Conservation (phyloP, 2,329 filamentous ascomycete genomes). For the Madurella fahalii region DNA sequence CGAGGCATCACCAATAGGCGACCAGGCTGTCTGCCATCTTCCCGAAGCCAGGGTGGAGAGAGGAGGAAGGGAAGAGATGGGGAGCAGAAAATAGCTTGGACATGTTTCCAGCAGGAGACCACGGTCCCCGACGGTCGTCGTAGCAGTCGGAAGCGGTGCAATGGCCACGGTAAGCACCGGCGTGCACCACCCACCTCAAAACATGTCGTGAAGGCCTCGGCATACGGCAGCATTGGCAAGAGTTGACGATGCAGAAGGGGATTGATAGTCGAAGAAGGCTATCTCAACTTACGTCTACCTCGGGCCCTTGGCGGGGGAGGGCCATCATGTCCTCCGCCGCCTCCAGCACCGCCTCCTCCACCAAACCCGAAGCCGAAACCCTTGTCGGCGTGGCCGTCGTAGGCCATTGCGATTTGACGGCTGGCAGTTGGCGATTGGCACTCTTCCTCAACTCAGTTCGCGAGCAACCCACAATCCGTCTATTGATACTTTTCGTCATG, state of each 20-base stretch:
- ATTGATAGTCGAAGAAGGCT: not conserved
- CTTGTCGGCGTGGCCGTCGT: slow-evolving; percentile 21
- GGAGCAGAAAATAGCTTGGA: too few relatives aligned
- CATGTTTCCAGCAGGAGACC: too few relatives aligned
- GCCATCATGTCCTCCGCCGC: slow-evolving; percentile 21
- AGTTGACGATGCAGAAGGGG: not conserved
- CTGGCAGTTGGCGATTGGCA: not conserved
- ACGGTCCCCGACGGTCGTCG: too few relatives aligned
- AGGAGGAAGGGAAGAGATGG: too few relatives aligned
- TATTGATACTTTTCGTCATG: not conserved
- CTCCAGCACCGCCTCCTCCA: slow-evolving; percentile 10
- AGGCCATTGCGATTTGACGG: slow-evolving; percentile 18
- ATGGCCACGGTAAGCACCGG: too few relatives aligned
- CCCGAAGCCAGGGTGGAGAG: too few relatives aligned
- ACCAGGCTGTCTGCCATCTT: too few relatives aligned
- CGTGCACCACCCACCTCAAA: too few relatives aligned
- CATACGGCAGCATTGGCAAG: too few relatives aligned
- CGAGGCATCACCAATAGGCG: too few relatives aligned
- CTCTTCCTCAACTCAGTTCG: not conserved
- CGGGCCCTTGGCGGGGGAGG: slow-evolving; percentile 20
- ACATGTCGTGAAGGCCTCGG: too few relatives aligned
- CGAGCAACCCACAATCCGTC: not conserved
- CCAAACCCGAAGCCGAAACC: slow-evolving; percentile 15
- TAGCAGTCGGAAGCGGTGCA: too few relatives aligned
- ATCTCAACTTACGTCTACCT: slow-evolving; percentile 26